phyloP scores from a whole-genome alignment of 2,329 filamentous ascomycete genomes.

The Tolypocladium ovalisporum region DNA sequence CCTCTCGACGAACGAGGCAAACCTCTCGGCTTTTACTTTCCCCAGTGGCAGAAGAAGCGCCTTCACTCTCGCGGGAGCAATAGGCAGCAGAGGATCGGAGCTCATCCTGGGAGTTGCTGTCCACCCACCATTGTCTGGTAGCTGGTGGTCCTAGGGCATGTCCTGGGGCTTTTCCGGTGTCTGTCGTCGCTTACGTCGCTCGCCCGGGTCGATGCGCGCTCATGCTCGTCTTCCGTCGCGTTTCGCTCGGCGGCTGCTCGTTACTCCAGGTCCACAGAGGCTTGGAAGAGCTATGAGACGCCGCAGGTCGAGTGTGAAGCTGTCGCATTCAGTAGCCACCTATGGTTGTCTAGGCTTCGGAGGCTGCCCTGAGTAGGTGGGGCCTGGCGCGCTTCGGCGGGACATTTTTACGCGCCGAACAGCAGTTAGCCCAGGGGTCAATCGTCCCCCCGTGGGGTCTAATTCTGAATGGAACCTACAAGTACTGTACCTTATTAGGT shows the following conservation, averaged over 20 bases:
- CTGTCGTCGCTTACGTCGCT: background rate
- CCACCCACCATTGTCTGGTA: constrained; percentile 19
- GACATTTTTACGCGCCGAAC: constrained; percentile 5
- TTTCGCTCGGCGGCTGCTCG: background rate
- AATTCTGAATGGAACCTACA: no score
- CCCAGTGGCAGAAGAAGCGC: constrained; percentile 80
- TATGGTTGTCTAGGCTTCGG: background rate
- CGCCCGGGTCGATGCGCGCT: background rate
- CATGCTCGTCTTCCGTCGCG: background rate
- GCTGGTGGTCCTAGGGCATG: background rate
- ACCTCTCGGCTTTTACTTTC: constrained; percentile 71
- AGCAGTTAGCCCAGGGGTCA: background rate
- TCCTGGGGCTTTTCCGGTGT: background rate
- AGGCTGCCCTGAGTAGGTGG: background rate
- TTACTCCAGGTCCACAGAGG: background rate
- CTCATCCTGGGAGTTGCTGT: constrained; percentile 56
- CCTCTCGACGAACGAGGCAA: constrained; percentile 66
- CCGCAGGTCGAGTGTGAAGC: background rate
- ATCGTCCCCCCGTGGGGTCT: background rate
- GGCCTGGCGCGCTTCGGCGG: constrained; percentile 1
- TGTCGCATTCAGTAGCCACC: background rate
- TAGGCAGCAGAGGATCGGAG: constrained; percentile 79
- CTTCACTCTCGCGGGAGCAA: constrained; percentile 83
- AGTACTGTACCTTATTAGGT: no score
- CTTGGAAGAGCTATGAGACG: background rate